Conservation (phyloP, 176 grass and related monocot species). For the Avena insularis region DNA sequence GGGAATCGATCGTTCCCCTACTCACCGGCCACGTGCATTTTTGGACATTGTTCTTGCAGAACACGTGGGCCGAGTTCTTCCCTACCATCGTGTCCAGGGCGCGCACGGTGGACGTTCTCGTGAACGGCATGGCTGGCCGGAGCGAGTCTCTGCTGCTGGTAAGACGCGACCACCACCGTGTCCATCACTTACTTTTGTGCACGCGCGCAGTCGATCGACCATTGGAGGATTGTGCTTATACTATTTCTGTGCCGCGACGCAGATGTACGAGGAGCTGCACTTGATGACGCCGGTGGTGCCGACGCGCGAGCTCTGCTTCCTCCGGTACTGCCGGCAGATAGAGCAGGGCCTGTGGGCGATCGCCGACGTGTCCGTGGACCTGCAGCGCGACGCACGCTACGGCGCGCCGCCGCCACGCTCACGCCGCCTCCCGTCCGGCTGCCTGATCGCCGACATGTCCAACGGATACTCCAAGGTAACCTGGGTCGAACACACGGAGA, state of each 20-base stretch:
- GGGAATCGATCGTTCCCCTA: not conserved
- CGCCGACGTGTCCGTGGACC: constrained; percentile 84
- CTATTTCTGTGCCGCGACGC: not conserved
- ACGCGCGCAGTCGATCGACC: not conserved
- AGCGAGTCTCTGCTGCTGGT: constrained; percentile 85
- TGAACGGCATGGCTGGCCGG: constrained; percentile 65
- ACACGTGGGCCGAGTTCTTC: constrained; percentile 80
- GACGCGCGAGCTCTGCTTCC: constrained; percentile 84
- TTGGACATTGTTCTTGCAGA: constrained; percentile 43
- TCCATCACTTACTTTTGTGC: not conserved
- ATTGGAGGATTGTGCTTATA: not conserved
- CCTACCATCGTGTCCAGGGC: constrained; percentile 71
- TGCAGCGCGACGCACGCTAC: constrained; percentile 50
- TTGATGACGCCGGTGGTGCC: constrained; percentile 82
- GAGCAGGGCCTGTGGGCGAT: constrained; percentile 85
- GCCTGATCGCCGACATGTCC: constrained; percentile 84
- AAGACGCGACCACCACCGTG: not conserved
- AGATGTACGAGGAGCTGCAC: constrained; percentile 95
- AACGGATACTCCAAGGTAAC: constrained; percentile 88
- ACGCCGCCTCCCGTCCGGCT: constrained; percentile 71
- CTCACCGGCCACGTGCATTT: constrained; percentile 7
- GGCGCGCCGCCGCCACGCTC: constrained; percentile 50
- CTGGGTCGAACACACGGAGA: constrained; percentile 89
- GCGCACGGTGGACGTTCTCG: constrained; percentile 79
- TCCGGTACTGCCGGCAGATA: constrained; percentile 86